Percentiles rank a stretch among this genome's conserved stretches.
phyloP scores from a whole-genome alignment of 345 rosid species.

The Citrus glauca region DNA sequence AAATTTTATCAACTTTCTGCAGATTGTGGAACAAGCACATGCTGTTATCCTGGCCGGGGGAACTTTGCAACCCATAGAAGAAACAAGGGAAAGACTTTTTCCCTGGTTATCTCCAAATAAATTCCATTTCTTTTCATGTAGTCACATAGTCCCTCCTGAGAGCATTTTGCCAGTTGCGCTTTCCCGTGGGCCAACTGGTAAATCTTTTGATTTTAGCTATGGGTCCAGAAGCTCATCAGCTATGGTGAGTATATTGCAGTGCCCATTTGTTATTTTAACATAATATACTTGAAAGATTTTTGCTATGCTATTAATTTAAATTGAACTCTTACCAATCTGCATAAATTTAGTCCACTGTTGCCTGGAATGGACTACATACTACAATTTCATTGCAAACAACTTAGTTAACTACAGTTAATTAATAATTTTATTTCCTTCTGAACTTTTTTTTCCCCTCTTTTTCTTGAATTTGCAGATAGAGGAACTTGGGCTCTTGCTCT shows the following conservation, averaged over 20 bases:
- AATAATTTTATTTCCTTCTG: not conserved
- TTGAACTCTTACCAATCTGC: not conserved
- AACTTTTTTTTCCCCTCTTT: not conserved
- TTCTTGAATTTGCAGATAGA: conserved; percentile 47
- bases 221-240: conserved; percentile 59
- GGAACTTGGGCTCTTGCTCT: conserved; percentile 79
- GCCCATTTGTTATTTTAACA: not conserved
- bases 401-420: not conserved
- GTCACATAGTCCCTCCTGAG: conserved; percentile 83
- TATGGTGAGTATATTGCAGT: conserved; percentile 43
- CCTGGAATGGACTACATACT: not conserved
- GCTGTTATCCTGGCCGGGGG: conserved; percentile 91
- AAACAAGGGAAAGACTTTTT: conserved; percentile 87
- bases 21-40: conserved; percentile 82
- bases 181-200: conserved; percentile 83
- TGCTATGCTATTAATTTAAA: not conserved
- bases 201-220: conserved; percentile 81
- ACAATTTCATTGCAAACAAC: not conserved
- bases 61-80: conserved; percentile 95
- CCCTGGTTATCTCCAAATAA: conserved; percentile 68
- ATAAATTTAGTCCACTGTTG: not conserved
- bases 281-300: not conserved
- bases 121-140: conserved; percentile 79
- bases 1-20: conserved; percentile 15
- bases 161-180: conserved; percentile 79